A percentile compares a stretch with the other conserved stretches of the same genome.
phyloP scores from a whole-genome alignment of 2,329 filamentous ascomycete genomes.

The Nemania sp. region DNA sequence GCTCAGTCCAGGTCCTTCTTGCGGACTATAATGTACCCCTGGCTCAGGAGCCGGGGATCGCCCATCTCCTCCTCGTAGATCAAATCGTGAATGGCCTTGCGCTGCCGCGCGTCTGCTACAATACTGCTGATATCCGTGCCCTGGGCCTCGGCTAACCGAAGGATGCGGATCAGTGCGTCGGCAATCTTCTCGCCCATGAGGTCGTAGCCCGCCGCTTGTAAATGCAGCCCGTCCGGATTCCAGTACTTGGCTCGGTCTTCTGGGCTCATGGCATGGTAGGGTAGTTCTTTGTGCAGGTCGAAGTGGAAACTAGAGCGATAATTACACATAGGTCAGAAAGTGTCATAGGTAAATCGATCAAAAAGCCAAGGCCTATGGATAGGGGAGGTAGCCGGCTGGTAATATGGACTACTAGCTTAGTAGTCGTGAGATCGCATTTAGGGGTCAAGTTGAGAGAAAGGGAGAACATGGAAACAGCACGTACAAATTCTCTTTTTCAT shows the following conservation, averaged over 20 bases:
- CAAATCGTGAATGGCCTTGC: constrained; percentile 44
- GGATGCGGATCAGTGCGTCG: constrained; percentile 53
- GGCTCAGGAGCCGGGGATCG: constrained; percentile 49
- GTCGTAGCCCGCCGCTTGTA: constrained; percentile 62
- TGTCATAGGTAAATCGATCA: too few species aligned
- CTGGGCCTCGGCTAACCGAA: constrained; percentile 41
- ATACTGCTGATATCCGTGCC: constrained; percentile 38
- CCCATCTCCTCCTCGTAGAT: constrained; percentile 55
- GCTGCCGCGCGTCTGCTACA: constrained; percentile 33
- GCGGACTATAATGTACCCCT: constrained; percentile 59
- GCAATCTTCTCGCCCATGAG: constrained; percentile 63
- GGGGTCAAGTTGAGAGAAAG: too few species aligned
- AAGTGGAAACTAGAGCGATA: constrained; percentile 52
- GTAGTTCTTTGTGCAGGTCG: constrained; percentile 58
- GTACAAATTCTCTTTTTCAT: constrained; percentile 57
- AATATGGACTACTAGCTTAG: not conserved
- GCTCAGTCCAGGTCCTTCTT: constrained; percentile 54
- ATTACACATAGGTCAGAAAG: not conserved
- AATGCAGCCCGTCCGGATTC: constrained; percentile 62
- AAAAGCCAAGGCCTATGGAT: too few species aligned
- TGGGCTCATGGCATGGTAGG: constrained; percentile 54
- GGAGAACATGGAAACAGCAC: constrained; percentile 27
- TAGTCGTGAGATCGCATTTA: not conserved
- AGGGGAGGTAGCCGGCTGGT: not conserved
- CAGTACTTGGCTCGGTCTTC: constrained; percentile 55